phyloP scores from a whole-genome alignment of 2,329 filamentous ascomycete genomes.

The Exophiala alcalophila region DNA sequence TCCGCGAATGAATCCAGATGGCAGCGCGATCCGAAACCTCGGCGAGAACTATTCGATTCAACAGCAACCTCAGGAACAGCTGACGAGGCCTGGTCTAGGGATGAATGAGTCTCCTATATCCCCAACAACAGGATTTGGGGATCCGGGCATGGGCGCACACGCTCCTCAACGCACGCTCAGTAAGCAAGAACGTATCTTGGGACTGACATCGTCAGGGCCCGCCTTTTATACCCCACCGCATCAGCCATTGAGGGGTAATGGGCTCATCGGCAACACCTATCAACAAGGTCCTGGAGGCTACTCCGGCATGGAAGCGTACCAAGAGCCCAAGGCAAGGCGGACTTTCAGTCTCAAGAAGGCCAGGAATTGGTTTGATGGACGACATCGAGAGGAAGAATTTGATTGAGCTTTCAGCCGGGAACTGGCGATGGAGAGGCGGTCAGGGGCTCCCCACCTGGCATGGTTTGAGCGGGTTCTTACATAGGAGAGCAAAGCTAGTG shows the following conservation, averaged over 20 bases:
- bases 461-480: too few relatives aligned
- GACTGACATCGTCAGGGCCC: slow-evolving; percentile 17
- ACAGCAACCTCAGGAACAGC: slow-evolving; percentile 5
- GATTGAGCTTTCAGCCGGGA: not conserved
- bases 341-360: slow-evolving; percentile 25
- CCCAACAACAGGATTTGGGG: slow-evolving; percentile 1
- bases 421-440: too few relatives aligned
- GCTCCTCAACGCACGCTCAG: slow-evolving; percentile 21
- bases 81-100: too few relatives aligned
- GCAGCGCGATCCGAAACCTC: not conserved
- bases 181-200: slow-evolving; percentile 27
- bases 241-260: slow-evolving; percentile 23
- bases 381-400: slow-evolving; percentile 13
- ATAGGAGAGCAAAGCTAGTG: too few relatives aligned
- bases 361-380: slow-evolving; percentile 25
- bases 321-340: slow-evolving; percentile 32
- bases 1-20: not conserved
- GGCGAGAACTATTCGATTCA: slow-evolving; percentile 7
- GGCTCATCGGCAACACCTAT: slow-evolving; percentile 24
- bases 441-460: too few relatives aligned
- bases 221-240: slow-evolving; percentile 15
- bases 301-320: slow-evolving; percentile 35
- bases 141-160: slow-evolving; percentile 2
- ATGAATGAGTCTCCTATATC: not conserved
- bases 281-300: slow-evolving; percentile 27